Conservation (phyloP, 2,329 filamentous ascomycete genomes). For the Domatiomyces catenatus region DNA sequence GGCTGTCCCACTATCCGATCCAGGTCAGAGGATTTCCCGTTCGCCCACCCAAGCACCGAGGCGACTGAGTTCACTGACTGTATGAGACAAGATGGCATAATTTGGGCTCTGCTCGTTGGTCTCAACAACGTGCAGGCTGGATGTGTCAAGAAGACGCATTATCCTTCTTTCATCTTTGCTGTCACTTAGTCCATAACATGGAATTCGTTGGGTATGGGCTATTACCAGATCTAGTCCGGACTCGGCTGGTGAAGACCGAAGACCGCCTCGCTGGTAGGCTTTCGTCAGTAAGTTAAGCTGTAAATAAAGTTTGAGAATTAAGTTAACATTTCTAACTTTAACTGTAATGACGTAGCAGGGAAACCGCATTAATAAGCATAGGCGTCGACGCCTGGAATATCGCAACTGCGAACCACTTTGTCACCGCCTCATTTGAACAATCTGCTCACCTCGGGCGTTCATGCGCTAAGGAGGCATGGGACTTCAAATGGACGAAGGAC, state of each 20-base stretch:
- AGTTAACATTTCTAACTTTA: too few relatives aligned
- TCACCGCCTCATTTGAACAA: not conserved
- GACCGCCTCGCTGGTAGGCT: not conserved
- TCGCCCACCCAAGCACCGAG: too few relatives aligned
- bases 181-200: not conserved
- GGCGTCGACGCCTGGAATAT: not conserved
- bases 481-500: constrained; percentile 40
- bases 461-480: constrained; percentile 27
- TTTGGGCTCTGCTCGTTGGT: not conserved
- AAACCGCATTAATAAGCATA: not conserved
- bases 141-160: not conserved
- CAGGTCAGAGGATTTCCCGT: not conserved
- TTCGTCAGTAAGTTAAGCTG: too few relatives aligned
- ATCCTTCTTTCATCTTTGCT: not conserved
- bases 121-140: not conserved
- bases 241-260: not conserved
- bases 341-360: too few relatives aligned
- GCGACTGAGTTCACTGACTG: constrained; percentile 1
- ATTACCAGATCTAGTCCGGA: not conserved
- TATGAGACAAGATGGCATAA: constrained; percentile 10
- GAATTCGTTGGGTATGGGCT: not conserved
- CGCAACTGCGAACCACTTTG: not conserved
- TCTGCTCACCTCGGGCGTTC: not conserved
- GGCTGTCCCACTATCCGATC: not conserved
- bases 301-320: too few relatives aligned